Percentiles rank a stretch among this genome's conserved stretches.
Conservation (phyloP, 1,284 basidiomycete species). For the Cryptococcus depauperatus region DNA sequence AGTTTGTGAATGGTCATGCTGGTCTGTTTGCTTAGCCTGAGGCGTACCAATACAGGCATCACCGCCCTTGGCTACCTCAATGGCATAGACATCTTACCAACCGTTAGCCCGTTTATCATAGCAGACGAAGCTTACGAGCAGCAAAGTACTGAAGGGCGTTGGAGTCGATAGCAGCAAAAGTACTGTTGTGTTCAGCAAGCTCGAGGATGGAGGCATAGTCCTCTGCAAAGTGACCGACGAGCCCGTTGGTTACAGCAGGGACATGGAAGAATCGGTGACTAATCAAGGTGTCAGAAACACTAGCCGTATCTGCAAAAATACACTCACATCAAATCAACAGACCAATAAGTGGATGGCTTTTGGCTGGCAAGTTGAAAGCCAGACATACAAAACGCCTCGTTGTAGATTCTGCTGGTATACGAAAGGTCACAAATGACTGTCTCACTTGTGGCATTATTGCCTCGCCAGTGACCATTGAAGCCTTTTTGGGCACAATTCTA, state of each 20-base stretch:
- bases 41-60: conserved; percentile 32
- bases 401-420: conserved; percentile 32
- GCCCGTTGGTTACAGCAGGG: conserved; percentile 32
- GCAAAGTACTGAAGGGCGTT: conserved; percentile 46
- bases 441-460: conserved; percentile 45
- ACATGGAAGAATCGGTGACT: conserved; percentile 45
- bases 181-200: conserved; percentile 39
- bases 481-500: conserved; percentile 34
- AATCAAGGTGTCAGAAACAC: too few relatives aligned
- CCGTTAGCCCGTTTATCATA: neutral
- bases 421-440: conserved; percentile 43
- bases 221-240: conserved; percentile 42
- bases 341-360: conserved; percentile 38
- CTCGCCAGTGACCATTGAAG: conserved; percentile 47
- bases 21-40: conserved; percentile 8
- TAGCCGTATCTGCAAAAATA: neutral
- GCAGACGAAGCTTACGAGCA: conserved; percentile 18
- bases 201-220: conserved; percentile 34
- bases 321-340: conserved; percentile 41
- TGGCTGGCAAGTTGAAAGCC: conserved; percentile 38
- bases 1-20: conserved; percentile 8
- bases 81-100: conserved; percentile 36
- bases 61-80: conserved; percentile 38
- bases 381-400: conserved; percentile 34
- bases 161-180: conserved; percentile 38